A percentile compares a stretch with the other conserved stretches of the same genome.
Conservation (phyloP, 2,329 filamentous ascomycete species). For the Triangularia verruculosa region DNA sequence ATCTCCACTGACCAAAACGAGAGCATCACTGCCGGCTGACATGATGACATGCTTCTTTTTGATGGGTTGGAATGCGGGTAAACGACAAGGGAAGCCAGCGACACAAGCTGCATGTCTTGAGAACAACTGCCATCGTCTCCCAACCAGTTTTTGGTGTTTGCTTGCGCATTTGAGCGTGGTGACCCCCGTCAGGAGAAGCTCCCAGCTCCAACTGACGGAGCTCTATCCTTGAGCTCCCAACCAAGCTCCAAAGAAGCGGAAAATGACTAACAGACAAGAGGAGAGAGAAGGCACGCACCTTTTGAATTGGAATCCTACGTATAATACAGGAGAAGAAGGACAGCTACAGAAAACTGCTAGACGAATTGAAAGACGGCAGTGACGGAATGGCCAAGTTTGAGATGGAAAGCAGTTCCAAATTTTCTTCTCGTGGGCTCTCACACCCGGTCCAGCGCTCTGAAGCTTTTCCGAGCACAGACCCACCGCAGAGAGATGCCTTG, state of each 20-base stretch:
- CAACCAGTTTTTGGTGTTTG: background rate
- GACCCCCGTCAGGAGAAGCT: background rate
- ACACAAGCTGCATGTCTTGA: background rate
- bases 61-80: background rate
- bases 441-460: background rate
- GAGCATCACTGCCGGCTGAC: slow-evolving; percentile 3
- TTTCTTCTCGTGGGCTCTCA: slow-evolving; percentile 4
- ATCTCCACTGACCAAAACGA: slow-evolving; percentile 4
- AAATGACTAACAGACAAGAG: background rate
- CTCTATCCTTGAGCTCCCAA: background rate
- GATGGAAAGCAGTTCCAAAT: slow-evolving; percentile 11
- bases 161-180: background rate
- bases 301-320: slow-evolving; percentile 1
- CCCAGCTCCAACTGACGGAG: background rate
- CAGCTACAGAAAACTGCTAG: slow-evolving; percentile 13
- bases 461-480: slow-evolving; percentile 15
- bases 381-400: slow-evolving; percentile 5
- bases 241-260: background rate
- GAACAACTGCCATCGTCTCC: background rate
- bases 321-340: slow-evolving; percentile 2
- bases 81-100: background rate
- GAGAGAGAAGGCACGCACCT: slow-evolving; percentile 18
- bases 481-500: slow-evolving; percentile 2
- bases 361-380: slow-evolving; percentile 19
- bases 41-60: background rate